phyloP scores from a whole-genome alignment of 257 asterid species.

The Nicotiana sylvestris region DNA sequence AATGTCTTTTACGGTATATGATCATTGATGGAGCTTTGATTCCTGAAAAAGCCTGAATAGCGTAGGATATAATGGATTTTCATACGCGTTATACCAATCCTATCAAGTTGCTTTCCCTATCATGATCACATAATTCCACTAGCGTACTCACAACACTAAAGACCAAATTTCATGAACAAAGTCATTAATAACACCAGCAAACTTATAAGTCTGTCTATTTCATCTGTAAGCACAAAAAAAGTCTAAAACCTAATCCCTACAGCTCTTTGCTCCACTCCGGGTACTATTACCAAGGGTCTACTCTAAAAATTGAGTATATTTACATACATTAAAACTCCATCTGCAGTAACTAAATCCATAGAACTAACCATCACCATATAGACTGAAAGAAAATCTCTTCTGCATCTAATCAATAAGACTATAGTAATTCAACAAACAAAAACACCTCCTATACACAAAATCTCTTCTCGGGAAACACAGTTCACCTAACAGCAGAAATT shows the following conservation, averaged over 20 bases:
- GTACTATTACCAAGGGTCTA: neutral
- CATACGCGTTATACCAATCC: neutral
- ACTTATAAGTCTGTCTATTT: neutral
- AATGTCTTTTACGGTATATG: neutral
- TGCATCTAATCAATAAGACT: neutral
- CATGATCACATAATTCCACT: neutral
- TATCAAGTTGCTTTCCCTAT: neutral
- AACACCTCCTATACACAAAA: neutral
- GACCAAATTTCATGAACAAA: neutral
- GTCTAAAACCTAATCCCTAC: neutral
- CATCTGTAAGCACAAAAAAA: neutral
- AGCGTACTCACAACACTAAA: neutral
- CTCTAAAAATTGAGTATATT: neutral
- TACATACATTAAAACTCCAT: neutral
- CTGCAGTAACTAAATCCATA: neutral
- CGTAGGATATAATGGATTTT: neutral
- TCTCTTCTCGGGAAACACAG: neutral
- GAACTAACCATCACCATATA: neutral
- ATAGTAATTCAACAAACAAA: neutral
- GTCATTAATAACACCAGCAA: neutral
- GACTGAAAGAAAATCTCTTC: neutral
- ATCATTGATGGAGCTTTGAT: neutral
- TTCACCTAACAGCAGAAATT: neutral
- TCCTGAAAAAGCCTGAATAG: neutral
- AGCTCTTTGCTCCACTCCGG: neutral